Evolutionary conservation across 1,284 basidiomycete genomes (phyloP).

Genomic region (Thelephora terrestris): DNA sequence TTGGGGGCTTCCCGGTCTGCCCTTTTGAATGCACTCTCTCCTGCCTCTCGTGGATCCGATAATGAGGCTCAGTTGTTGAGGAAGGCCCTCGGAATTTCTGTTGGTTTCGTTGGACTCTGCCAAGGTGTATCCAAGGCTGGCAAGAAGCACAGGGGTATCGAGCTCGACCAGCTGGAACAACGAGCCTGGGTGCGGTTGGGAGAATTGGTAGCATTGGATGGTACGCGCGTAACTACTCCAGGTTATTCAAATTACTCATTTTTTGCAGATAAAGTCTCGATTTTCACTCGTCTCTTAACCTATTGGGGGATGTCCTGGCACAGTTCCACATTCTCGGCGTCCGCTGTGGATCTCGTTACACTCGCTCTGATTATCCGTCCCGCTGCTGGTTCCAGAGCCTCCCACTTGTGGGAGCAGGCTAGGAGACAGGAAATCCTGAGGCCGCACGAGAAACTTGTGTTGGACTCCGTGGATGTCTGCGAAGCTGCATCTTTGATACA

Average conservation of each 20-base stretch:
- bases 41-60: slow-evolving; percentile 22
- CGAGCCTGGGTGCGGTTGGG: slow-evolving; percentile 44
- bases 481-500: slow-evolving; percentile 33
- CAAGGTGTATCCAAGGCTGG: slow-evolving; percentile 23
- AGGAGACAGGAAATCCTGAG: slow-evolving; percentile 25
- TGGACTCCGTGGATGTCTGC: slow-evolving; percentile 39
- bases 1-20: background rate
- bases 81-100: slow-evolving; percentile 30
- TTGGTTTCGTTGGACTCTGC: slow-evolving; percentile 30
- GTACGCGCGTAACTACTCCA: slow-evolving; percentile 15
- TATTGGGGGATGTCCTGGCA: slow-evolving; percentile 40
- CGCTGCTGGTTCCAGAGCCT: slow-evolving; percentile 29
- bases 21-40: slow-evolving; percentile 26
- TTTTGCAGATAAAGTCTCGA: slow-evolving; percentile 23
- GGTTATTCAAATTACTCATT: slow-evolving; percentile 1
- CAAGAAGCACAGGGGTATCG: slow-evolving; percentile 23
- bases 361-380: slow-evolving; percentile 43
- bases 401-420: slow-evolving; percentile 22
- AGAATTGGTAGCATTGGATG: slow-evolving; percentile 37
- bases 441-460: slow-evolving; percentile 43
- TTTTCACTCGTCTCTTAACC: slow-evolving; percentile 35
- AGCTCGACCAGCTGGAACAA: slow-evolving; percentile 35
- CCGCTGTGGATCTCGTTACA: slow-evolving; percentile 42
- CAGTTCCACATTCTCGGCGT: slow-evolving; percentile 27
- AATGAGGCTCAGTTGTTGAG: slow-evolving; percentile 31